phyloP scores from a whole-genome alignment of 192 early-diverging fungal genomes.

The Coemansia sp. region DNA sequence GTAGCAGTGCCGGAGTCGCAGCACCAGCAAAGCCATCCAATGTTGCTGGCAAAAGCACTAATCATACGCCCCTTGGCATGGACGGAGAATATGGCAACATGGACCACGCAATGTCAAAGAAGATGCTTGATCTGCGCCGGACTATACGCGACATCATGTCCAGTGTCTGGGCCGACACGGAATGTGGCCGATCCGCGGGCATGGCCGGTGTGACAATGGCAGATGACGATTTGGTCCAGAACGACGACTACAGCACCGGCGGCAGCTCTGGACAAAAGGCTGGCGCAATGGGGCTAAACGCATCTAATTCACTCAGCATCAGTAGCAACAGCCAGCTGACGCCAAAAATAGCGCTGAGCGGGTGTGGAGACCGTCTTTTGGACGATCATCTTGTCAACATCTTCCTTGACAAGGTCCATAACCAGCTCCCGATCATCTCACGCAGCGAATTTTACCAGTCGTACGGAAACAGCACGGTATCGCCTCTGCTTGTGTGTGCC shows the following conservation, averaged over 20 bases:
- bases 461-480: constrained; percentile 19
- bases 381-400: constrained; percentile 45
- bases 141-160: constrained; percentile 45
- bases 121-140: constrained; percentile 40
- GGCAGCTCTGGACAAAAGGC: background rate
- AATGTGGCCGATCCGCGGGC: constrained; percentile 49
- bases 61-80: constrained; percentile 20
- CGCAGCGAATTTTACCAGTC: constrained; percentile 22
- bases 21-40: constrained; percentile 16
- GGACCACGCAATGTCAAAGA: constrained; percentile 9
- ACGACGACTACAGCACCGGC: background rate
- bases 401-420: constrained; percentile 47
- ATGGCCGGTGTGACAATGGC: constrained; percentile 47
- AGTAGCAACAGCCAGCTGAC: background rate
- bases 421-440: constrained; percentile 50
- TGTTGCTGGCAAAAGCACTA: constrained; percentile 47
- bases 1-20: background rate
- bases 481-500: constrained; percentile 41
- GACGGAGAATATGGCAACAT: background rate
- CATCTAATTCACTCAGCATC: background rate
- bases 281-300: background rate
- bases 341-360: background rate
- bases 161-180: constrained; percentile 52
- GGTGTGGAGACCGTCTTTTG: constrained; percentile 38
- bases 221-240: constrained; percentile 21